Conservation (phyloP, 2,329 filamentous ascomycete species). For the Botrytis pseudocinerea region DNA sequence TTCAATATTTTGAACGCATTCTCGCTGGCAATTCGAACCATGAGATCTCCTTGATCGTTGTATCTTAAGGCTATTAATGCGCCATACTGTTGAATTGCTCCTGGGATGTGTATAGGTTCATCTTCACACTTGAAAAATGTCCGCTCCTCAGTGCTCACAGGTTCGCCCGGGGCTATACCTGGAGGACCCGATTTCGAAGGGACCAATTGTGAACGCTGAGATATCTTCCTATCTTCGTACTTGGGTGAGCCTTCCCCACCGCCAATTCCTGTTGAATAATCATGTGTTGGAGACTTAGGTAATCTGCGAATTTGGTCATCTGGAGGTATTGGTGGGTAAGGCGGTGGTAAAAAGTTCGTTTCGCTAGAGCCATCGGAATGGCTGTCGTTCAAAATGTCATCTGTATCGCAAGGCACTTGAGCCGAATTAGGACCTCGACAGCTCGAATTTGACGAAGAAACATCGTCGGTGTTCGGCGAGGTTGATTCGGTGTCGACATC, state of each 20-base stretch:
- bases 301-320: constrained; percentile 27
- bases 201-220: constrained; percentile 28
- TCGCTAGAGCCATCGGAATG: constrained; percentile 6
- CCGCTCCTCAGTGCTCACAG: constrained; percentile 18
- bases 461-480: neutral
- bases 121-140: constrained; percentile 69
- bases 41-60: constrained; percentile 64
- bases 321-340: constrained; percentile 29
- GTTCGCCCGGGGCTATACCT: constrained; percentile 25
- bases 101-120: constrained; percentile 76
- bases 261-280: neutral
- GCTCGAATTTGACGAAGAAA: neutral
- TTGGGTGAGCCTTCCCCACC: neutral
- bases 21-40: constrained; percentile 75
- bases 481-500: neutral
- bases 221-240: constrained; percentile 21
- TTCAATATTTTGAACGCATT: constrained; percentile 76
- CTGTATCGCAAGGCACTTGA: neutral
- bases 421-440: neutral
- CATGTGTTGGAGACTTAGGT: neutral
- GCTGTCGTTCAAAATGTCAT: neutral
- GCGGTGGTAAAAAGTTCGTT: constrained; percentile 25
- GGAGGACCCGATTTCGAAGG: constrained; percentile 29
- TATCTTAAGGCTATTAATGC: constrained; percentile 73
- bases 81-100: constrained; percentile 69